Conservation (phyloP, 129 eudicot genomes). For the Oenanthe sinensis region DNA sequence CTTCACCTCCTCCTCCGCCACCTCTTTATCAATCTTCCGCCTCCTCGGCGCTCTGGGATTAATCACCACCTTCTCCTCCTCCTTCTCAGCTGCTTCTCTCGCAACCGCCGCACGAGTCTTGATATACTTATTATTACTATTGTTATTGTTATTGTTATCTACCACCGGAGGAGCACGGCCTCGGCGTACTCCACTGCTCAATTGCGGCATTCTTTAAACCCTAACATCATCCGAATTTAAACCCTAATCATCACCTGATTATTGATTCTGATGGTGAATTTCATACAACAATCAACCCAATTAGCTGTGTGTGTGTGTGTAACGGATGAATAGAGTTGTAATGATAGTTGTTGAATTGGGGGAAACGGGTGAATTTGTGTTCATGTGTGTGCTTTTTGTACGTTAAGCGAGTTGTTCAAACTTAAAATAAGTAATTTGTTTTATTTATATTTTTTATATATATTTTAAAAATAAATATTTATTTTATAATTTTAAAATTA, state of each 20-base stretch:
- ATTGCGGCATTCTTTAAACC: conserved; percentile 46
- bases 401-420: too few species aligned
- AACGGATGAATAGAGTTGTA: too few species aligned
- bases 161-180: conserved; percentile 43
- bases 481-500: too few species aligned
- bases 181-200: conserved; percentile 42
- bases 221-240: conserved; percentile 1
- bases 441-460: too few species aligned
- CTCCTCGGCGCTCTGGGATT: conserved; percentile 9
- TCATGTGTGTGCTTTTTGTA: too few species aligned
- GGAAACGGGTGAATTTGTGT: too few species aligned
- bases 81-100: conserved; percentile 19
- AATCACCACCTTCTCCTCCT: conserved; percentile 1
- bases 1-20: conserved; percentile 10
- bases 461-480: too few species aligned
- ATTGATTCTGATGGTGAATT: too few species aligned
- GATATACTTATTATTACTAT: conserved; percentile 19
- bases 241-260: background rate
- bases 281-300: too few species aligned
- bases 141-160: background rate
- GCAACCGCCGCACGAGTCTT: conserved; percentile 54
- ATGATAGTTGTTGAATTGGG: too few species aligned
- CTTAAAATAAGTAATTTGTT: too few species aligned
- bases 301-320: too few species aligned
- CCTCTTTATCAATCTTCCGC: conserved; percentile 14